Evolutionary conservation across 164 flowering plant species (phyloP).

Genomic region (Piper betle): DNA sequence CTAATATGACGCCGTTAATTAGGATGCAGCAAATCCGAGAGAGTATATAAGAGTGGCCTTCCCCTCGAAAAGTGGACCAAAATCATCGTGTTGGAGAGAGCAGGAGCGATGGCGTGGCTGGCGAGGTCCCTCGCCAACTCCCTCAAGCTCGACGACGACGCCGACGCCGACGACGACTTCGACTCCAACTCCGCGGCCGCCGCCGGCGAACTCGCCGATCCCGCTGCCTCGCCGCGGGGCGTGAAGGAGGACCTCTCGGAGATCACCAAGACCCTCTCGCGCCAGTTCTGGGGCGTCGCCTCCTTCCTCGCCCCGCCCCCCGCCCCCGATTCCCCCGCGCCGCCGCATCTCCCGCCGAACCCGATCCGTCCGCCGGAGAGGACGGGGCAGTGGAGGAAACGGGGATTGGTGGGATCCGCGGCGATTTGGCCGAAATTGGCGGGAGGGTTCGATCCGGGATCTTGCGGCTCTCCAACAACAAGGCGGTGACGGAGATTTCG

Average conservation of each 20-base stretch:
- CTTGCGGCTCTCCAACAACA: conserved; percentile 12
- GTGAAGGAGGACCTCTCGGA: conserved; percentile 86
- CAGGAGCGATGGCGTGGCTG: conserved; percentile 53
- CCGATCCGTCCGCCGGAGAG: conserved; percentile 14
- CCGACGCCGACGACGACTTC: background rate
- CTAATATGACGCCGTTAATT: no score
- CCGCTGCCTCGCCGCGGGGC: conserved; percentile 32
- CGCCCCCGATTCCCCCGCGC: conserved; percentile 10
- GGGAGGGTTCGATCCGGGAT: conserved; percentile 25
- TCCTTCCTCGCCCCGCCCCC: conserved; percentile 75
- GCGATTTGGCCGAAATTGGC: conserved; percentile 32
- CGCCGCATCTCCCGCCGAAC: background rate
- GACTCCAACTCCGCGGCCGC: background rate
- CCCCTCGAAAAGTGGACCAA: no score
- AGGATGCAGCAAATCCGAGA: no score
- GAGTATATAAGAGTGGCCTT: no score
- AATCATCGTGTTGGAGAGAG: no score
- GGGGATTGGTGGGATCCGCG: conserved; percentile 13
- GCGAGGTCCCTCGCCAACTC: conserved; percentile 72
- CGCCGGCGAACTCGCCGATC: background rate
- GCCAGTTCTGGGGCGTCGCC: conserved; percentile 89
- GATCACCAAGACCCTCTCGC: conserved; percentile 57
- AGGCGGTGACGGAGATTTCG: conserved; percentile 28
- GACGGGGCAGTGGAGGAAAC: background rate
- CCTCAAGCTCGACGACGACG: conserved; percentile 37